These are phyloP conservation scores for Rhodomyrtus psidioides DNA, from an alignment of 441 rosid genomes.

Conservation along the genomic window DNA sequence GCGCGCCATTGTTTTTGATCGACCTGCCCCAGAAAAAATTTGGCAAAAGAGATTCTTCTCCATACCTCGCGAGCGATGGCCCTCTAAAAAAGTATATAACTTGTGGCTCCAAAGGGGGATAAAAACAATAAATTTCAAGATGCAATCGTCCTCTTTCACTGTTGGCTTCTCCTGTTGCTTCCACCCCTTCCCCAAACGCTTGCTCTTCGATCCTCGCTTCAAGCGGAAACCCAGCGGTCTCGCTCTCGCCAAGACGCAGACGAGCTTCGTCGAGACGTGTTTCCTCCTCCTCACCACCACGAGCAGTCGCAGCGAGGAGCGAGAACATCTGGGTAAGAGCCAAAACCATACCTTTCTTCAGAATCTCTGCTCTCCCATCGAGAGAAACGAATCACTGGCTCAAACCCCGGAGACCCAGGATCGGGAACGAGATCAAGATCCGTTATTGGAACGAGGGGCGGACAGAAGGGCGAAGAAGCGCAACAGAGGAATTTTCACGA, in stretches of 20 bases:
- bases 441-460: background rate
- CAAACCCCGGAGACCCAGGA: constrained; percentile 23
- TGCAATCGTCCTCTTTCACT: constrained; percentile 35
- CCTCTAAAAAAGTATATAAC: background rate
- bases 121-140: constrained; percentile 17
- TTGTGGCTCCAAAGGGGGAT: background rate
- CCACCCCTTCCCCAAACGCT: constrained; percentile 21
- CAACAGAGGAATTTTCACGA: constrained; percentile 34
- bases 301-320: constrained; percentile 20
- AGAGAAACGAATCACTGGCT: constrained; percentile 10
- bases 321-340: background rate
- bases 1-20: background rate
- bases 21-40: background rate
- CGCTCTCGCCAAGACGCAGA: constrained; percentile 17
- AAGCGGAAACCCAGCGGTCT: constrained; percentile 7
- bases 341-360: constrained; percentile 18
- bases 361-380: constrained; percentile 29
- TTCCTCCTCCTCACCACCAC: constrained; percentile 26
- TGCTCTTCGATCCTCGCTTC: constrained; percentile 5
- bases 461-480: background rate
- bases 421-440: constrained; percentile 8
- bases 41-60: background rate
- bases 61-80: background rate
- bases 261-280: constrained; percentile 16
- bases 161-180: constrained; percentile 22